These are phyloP conservation scores for Cordyceps javanica DNA, from an alignment of 2,329 filamentous ascomycete species.

Conservation along the genomic window DNA sequence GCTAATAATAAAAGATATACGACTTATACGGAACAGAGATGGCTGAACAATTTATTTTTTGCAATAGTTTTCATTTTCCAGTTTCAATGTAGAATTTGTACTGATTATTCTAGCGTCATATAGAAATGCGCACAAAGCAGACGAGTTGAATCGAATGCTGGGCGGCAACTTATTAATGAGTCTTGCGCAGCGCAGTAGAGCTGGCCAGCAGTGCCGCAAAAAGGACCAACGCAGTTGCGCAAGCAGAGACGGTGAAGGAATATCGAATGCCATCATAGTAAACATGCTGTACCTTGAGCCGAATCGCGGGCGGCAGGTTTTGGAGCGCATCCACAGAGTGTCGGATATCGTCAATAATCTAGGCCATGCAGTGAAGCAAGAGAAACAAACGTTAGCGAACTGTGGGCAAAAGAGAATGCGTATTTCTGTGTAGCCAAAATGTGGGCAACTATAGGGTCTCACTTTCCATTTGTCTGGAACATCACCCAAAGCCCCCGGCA, in stretches of 20 bases:
- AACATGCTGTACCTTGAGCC: constrained; percentile 48
- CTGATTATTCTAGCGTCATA: not conserved
- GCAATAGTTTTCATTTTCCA: not conserved
- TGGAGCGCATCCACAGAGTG: constrained; percentile 53
- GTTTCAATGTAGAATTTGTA: not conserved
- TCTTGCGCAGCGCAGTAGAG: constrained; percentile 26
- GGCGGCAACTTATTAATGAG: constrained; percentile 20
- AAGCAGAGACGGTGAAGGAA: constrained; percentile 50
- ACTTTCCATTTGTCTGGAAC: constrained; percentile 54
- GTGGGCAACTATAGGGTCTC: constrained; percentile 23
- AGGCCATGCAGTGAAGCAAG: not conserved
- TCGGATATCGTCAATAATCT: constrained; percentile 57
- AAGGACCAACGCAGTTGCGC: constrained; percentile 41
- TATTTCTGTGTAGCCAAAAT: not conserved
- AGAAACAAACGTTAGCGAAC: constrained; percentile 4
- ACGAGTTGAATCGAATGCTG: not conserved
- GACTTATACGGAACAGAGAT: not conserved
- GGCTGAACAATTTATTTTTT: not conserved
- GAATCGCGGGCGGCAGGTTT: constrained; percentile 49
- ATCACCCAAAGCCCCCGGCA: constrained; percentile 47
- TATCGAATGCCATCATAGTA: constrained; percentile 55
- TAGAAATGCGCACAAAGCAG: not conserved
- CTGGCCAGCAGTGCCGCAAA: constrained; percentile 25
- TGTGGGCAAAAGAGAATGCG: not conserved
- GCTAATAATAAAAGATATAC: not conserved